Evolutionary conservation across 768 basidiomycete species (phyloP), one percentile per base, ranked within the genome.

Genomic region (Lyophyllum semitale): DNA sequence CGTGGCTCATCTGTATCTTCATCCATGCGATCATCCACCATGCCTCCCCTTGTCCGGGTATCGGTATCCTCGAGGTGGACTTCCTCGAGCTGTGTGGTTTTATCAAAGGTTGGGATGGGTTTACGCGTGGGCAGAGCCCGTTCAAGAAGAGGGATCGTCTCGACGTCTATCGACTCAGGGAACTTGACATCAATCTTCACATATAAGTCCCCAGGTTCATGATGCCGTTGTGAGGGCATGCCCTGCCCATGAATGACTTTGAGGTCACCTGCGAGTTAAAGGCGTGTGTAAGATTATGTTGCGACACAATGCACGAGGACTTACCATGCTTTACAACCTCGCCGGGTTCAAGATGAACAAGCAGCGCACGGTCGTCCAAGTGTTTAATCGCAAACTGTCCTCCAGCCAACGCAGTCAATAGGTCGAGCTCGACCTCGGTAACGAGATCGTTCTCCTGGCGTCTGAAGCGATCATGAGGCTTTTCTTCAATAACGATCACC

Each of bases 171-270:
- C 52, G 73, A 67, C 27, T 94, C 91, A 33, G 97, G 97, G 85
- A 98, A 99, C 55, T 80, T 84, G 67, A 99, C 91, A 59, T 80
- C 79, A 63, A 98, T 74, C 67, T 87, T 90, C 72, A 99, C 81
- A 69, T 84, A 94, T 57, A 99, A 82, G 73, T 98, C 94, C 35
- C 97, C 97, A 37, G 87, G 84, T 68, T 99, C 95, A 74, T 98
- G 97, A 74, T 98, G 96, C 57, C 97, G 87, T 71, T 91, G 91
- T 48, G 97, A 98, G 12, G 96, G 97, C 97, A 99, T 99, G 58
- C 97, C 97, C 75, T 98, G 95, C 4, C 91, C 92, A 46, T 83
- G 83, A 63, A 99, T 89, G 60, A 95, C 88, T 74, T 97, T 98
- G 66, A 95, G 67, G 41, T 90, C 88, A 57, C 90, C 96, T 95